Evolutionary conservation across 345 rosid genomes (phyloP), one percentile per base, ranked within the genome.

Genomic region (Rhizophora mangle): DNA sequence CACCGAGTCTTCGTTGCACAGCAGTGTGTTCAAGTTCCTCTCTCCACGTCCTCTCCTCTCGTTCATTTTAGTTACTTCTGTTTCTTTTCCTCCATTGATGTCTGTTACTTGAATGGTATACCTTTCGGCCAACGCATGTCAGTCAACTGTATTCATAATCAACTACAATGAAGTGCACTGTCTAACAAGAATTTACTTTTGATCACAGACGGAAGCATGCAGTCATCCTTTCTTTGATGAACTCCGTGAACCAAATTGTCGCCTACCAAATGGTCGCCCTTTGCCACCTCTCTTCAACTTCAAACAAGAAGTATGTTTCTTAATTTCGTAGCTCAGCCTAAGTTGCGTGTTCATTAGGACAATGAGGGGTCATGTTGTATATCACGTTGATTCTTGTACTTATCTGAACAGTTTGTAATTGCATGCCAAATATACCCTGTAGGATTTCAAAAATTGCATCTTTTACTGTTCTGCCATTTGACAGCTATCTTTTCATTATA

Each of bases 261-360:
- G 73, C 39, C 46, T 77, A 29, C 70, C 76, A 37, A 72, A 77
- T 68, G 73, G 76, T 62, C 76, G 73, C 10, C 58, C 70, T 6
- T 64, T 77, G 34, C 80, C 80, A 58, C 49, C 70, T 21, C 76
- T 77, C 57, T 77, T 77, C 73, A 71, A 77, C 67, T 77, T 77
- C 34, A 77, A 86, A 70, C 93, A 87, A 62, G 95, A 90, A 62
- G 90, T 86, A 86, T 34, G 82, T 37, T 63, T 72, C 20, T 24
- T 34, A 75, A 27, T 36, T 65, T 46, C 36, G 15, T 59, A 11
- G 4, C 20, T 0, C 9, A 55, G 27, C 27, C 29, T 8, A 19
- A 21, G 26, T 55, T 55, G 59, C 27, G 21, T 55, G 59, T 55
- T 55, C 59, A 55, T 21, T 8, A 22, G 27, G 5, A 54, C 5